A percentile compares a stretch with the other conserved stretches of the same genome.
These are phyloP conservation scores for Hygrophorus pudorinus DNA, from an alignment of 768 basidiomycete genomes.

Conservation along the genomic window DNA sequence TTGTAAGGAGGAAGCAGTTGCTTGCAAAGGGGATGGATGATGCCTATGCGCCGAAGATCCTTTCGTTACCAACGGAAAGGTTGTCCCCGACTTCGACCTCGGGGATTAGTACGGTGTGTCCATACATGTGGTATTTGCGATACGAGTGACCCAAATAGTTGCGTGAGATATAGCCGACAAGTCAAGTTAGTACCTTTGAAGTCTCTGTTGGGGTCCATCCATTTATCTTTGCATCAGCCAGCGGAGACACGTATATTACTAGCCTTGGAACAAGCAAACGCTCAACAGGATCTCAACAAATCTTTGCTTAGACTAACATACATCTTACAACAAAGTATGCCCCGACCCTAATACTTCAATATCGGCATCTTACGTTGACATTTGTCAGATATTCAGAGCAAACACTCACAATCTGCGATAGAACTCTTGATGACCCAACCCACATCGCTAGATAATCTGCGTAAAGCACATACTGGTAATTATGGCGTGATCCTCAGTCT, in stretches of 20 bases:
- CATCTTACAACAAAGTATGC: constrained; percentile 68
- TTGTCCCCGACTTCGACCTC: constrained; percentile 4
- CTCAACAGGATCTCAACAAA: constrained; percentile 70
- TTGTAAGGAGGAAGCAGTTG: constrained; percentile 74
- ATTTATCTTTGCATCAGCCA: constrained; percentile 18
- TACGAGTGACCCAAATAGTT: neutral
- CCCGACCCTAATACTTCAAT: neutral
- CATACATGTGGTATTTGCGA: neutral
- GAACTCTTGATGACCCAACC: constrained; percentile 77
- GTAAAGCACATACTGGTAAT: constrained; percentile 86
- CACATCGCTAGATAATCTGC: constrained; percentile 70
- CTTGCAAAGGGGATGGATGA: constrained; percentile 59
- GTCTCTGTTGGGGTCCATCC: neutral
- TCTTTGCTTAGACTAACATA: constrained; percentile 72
- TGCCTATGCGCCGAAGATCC: constrained; percentile 50
- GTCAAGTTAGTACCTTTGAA: constrained; percentile 10
- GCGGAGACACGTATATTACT: constrained; percentile 52
- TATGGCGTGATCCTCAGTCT: constrained; percentile 88
- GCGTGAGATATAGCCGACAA: constrained; percentile 13
- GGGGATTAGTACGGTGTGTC: constrained; percentile 30
- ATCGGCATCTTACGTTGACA: neutral
- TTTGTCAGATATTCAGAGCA: constrained; percentile 47
- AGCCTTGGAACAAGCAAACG: constrained; percentile 64
- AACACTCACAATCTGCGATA: constrained; percentile 70
- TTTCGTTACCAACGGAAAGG: constrained; percentile 1